Base-by-base conservation (phyloP, 140 eudicot species). In the Ambrosia hybrid region DNA sequence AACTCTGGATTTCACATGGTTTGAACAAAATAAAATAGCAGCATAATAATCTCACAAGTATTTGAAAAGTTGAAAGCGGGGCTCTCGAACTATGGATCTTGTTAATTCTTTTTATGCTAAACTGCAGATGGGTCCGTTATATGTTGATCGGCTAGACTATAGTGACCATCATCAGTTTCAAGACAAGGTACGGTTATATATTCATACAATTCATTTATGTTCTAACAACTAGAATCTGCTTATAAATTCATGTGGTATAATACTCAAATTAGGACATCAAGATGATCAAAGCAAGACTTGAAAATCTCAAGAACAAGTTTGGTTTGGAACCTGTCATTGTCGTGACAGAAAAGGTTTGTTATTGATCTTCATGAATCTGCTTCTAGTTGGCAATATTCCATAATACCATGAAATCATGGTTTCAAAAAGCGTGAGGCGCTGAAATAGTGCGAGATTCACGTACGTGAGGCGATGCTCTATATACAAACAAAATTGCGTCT, bases 291-390 rank as follows among this genome's bases (percentile, higher is more conserved):
- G 36, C 62, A 74, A 88, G 85, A 79, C 94, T 88, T 69, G 72
- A 84, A 60, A 67, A 74, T 58, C 97, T 94, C 52, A 70, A 75
- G 46, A 49, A 76, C 68, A 83, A 79, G 76, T 88, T 82, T 72
- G 79, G 72, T 64, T 67, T 79, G 43, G 65, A 76, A 66, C 97
- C 99, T 1, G 43, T 67, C 21, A 71, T 84, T 49, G 75, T 94
- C 26, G 71, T 83, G 51, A 90, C 99, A 5, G 99, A 94, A 86
- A 94, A 94, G 96, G 97, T 94, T 36, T 64, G 69, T 57, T 15
- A 16, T 57, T 14, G 57, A 33, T 57, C 9, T 34, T 72, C 57
- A 15, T 41, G 14, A 21, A 58, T 56, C 17, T 8, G 48, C 45
- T 71, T 66, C 57, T 9, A 15, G 34, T 17, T 67, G 15, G 55